Evolutionary conservation across 2,329 filamentous ascomycete genomes (phyloP).

Genomic region (Diaporthe sp.): DNA sequence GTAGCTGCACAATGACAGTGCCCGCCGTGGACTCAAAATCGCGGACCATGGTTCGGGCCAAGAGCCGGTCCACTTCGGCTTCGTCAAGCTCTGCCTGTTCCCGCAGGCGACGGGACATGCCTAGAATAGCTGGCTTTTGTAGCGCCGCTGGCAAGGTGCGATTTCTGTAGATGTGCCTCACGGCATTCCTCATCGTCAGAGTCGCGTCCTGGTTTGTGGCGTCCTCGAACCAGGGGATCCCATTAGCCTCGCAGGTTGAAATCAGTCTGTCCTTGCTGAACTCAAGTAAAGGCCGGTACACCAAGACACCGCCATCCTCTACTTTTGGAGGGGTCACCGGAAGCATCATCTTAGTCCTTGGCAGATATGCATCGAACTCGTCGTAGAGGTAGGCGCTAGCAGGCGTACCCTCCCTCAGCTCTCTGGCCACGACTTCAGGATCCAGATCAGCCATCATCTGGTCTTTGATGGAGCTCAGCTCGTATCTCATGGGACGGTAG

Average conservation of each 20-base stretch:
- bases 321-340: conserved; percentile 49
- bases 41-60: conserved; percentile 62
- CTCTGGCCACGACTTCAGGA: conserved; percentile 39
- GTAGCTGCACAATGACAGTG: conserved; percentile 61
- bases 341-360: conserved; percentile 35
- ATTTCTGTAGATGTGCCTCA: conserved; percentile 74
- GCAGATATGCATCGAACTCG: conserved; percentile 43
- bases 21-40: conserved; percentile 62
- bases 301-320: conserved; percentile 75
- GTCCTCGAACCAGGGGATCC: conserved; percentile 85
- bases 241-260: conserved; percentile 77
- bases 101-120: conserved; percentile 67
- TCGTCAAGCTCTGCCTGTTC: conserved; percentile 58
- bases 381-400: conserved; percentile 40
- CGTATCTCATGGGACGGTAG: conserved; percentile 45
- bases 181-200: conserved; percentile 83
- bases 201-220: conserved; percentile 83
- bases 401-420: conserved; percentile 24
- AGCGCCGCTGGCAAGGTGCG: conserved; percentile 78
- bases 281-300: conserved; percentile 77
- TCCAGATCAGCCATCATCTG: conserved; percentile 46
- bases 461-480: conserved; percentile 44
- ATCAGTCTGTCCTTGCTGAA: conserved; percentile 82
- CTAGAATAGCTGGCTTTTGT: conserved; percentile 72
- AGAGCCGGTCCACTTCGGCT: conserved; percentile 65